Conservation (phyloP, 371 early-diverging fungal genomes). For the Sporodiniella umbellata region DNA sequence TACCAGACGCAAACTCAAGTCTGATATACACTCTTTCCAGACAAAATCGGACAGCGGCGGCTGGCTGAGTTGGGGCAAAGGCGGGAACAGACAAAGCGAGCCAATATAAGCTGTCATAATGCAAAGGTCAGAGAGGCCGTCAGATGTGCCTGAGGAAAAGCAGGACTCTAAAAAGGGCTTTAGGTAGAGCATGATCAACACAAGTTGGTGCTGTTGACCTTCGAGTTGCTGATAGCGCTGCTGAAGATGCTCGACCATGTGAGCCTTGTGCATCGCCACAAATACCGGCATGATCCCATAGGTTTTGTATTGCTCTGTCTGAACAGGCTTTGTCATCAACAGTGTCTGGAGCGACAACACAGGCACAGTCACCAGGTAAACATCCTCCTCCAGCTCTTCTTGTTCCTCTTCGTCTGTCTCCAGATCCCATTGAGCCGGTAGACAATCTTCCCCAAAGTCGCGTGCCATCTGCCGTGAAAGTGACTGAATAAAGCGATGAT, state of each 20-base stretch:
- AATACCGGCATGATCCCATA: background rate
- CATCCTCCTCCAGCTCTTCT: constrained; percentile 32
- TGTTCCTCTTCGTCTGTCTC: constrained; percentile 24
- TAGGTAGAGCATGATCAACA: constrained; percentile 10
- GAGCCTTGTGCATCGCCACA: constrained; percentile 5
- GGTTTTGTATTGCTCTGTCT: background rate
- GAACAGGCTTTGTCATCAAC: background rate
- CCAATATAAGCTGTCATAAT: constrained; percentile 15
- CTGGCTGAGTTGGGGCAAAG: constrained; percentile 4
- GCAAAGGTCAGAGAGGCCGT: constrained; percentile 1
- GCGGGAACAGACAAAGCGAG: constrained; percentile 10
- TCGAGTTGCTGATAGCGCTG: constrained; percentile 2
- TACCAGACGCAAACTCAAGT: constrained; percentile 6
- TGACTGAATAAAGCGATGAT: constrained; percentile 27
- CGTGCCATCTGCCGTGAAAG: constrained; percentile 30
- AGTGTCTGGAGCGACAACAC: constrained; percentile 17
- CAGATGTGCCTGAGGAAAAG: background rate
- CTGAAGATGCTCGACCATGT: constrained; percentile 13
- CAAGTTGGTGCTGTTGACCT: constrained; percentile 7
- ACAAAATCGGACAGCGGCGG: constrained; percentile 7
- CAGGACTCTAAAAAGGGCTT: constrained; percentile 5
- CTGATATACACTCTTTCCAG: constrained; percentile 10
- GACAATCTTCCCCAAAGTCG: constrained; percentile 21
- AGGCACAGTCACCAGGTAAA: constrained; percentile 37
- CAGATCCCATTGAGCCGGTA: constrained; percentile 26